phyloP scores from a whole-genome alignment of 768 basidiomycete genomes.

The Tylopilus vinaceipallidus region DNA sequence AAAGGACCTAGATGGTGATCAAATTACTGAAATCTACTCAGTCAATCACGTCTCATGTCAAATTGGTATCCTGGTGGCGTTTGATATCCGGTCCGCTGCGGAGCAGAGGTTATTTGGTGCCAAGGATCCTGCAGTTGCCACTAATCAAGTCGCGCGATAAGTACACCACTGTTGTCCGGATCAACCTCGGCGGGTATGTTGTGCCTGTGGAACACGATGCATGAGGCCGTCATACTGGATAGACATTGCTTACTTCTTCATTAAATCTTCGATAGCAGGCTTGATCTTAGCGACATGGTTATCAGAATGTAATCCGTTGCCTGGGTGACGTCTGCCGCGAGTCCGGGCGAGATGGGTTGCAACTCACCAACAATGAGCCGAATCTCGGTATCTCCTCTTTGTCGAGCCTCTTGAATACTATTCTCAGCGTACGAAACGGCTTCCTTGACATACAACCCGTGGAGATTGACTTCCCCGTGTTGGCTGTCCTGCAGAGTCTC shows the following conservation, averaged over 20 bases:
- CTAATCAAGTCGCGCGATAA: slow-evolving; percentile 58
- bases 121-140: background rate
- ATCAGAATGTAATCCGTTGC: slow-evolving; percentile 84
- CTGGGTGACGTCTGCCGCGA: slow-evolving; percentile 33
- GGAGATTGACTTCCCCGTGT: slow-evolving; percentile 80
- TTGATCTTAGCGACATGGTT: slow-evolving; percentile 81
- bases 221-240: background rate
- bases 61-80: background rate
- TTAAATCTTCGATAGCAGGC: slow-evolving; percentile 86
- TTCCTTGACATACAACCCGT: slow-evolving; percentile 93
- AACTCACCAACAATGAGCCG: slow-evolving; percentile 81
- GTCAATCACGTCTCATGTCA: background rate
- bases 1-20: background rate
- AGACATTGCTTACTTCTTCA: slow-evolving; percentile 59
- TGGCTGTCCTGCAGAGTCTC: slow-evolving; percentile 50
- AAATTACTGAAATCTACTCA: background rate
- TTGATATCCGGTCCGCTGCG: background rate
- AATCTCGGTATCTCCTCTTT: slow-evolving; percentile 59
- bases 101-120: background rate
- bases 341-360: background rate
- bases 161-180: slow-evolving; percentile 77
- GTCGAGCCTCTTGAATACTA: slow-evolving; percentile 66
- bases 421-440: slow-evolving; percentile 73
- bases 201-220: slow-evolving; percentile 47
- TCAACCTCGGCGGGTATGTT: slow-evolving; percentile 72